phyloP scores from a whole-genome alignment of 352 stramenopile genomes.

The Globisporangium cylindrosporum region DNA sequence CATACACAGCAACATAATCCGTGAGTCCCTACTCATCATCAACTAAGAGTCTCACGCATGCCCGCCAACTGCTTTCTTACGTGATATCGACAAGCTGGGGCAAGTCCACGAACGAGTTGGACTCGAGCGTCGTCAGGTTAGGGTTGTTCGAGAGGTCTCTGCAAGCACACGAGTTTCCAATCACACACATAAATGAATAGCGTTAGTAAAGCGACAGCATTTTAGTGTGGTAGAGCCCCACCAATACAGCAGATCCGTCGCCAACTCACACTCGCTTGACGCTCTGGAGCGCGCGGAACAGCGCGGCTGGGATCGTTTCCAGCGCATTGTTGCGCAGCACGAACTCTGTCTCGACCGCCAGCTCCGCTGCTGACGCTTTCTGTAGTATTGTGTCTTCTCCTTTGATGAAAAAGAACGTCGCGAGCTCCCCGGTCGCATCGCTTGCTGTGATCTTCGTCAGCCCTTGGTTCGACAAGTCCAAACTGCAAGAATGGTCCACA shows the following conservation, averaged over 20 bases:
- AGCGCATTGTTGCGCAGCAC: conserved; percentile 56
- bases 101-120: conserved; percentile 45
- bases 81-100: conserved; percentile 37
- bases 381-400: conserved; percentile 9
- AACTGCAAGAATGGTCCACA: conserved; percentile 17
- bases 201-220: background rate
- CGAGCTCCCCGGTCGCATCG: background rate
- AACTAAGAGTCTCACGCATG: background rate
- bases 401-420: conserved; percentile 34
- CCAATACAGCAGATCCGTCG: background rate
- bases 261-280: conserved; percentile 36
- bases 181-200: background rate
- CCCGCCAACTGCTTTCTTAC: conserved; percentile 19
- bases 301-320: conserved; percentile 28
- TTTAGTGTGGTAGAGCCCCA: background rate
- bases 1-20: background rate
- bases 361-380: conserved; percentile 19
- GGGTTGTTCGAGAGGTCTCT: conserved; percentile 63
- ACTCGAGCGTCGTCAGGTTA: conserved; percentile 37
- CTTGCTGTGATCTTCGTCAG: conserved; percentile 35
- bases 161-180: background rate
- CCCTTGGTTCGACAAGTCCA: conserved; percentile 33
- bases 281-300: conserved; percentile 45
- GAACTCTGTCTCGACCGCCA: conserved; percentile 32
- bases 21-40: background rate